Evolutionary conservation across 2,329 filamentous ascomycete species (phyloP), one percentile per base, ranked within the genome.

Genomic region (Fusarium torreyae): DNA sequence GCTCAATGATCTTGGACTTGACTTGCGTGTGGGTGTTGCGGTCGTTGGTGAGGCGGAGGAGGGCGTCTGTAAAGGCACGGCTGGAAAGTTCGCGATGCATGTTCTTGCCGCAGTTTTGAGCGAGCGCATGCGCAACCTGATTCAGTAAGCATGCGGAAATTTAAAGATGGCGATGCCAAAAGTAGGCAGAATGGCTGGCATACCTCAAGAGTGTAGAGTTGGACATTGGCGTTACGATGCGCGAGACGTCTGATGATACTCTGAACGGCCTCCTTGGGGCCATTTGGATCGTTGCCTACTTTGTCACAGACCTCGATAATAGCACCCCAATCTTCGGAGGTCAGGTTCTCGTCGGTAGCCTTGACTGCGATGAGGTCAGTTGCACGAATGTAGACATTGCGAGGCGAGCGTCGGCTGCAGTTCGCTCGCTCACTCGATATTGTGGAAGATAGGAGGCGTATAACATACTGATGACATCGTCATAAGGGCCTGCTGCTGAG

Each of bases 341-440:
- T 98, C 75, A 98, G 88, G 81, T 98, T 99, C 87, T 99, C 96
- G 82, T 99, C 96, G 58, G 96, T 99, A 77, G 96, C 94, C 84
- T 89, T 89, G 81, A 84, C 87, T 89, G 68, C 57, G 66, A 40
- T 42, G 57, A 33, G 54, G 56, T 75, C 54, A 76, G 70, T 67
- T 42, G 24, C n/a, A 51, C 18, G 22, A 36, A 57, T 14, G 20
- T 34, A 24, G 18, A 50, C 10, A 24, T 53, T 24, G 22, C 24
- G 26, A 57, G 36, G 34, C 46, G 33, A 38, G 48, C 52, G 33
- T 10, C 36, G 22, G n/a, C 24, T 26, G 24, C 20, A 44, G 34
- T 10, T 46, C 28, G 38, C n/a, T 49, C 20, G 44, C 39, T 52
- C 17, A 36, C 22, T 56, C 24, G 24, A 31, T 4, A 18, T 11